Evolutionary conservation across 2,329 filamentous ascomycete species (phyloP), one percentile per base, ranked within the genome.

Genomic region (Xylariaceae sp.): DNA sequence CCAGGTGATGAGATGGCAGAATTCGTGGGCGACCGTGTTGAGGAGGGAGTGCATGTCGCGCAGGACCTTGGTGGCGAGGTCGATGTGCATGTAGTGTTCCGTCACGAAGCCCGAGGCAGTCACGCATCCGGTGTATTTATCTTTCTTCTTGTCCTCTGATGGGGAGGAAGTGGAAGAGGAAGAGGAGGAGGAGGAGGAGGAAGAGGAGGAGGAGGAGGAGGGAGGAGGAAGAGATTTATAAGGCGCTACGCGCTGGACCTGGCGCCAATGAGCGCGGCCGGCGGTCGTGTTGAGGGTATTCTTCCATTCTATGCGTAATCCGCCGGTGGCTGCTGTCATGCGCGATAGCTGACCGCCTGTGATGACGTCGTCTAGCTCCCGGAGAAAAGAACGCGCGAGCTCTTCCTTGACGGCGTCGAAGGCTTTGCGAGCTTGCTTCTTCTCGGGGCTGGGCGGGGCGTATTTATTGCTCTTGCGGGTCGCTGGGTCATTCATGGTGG

Each of bases 11-110:
- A 97, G 75, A 67, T 99, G 94, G 70, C 94, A 97, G 74, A 94
- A 97, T 65, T 99, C 94, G 69, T 99, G 94, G 0, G 92, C 90
- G n/a, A 97, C 74, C 0, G 94, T 91, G 70, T 96, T 96, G 60
- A 94, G 79, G 1, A 97, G 79, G 2, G 89, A 83, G 55, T 87
- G 72, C 62, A 88, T 83, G 65, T 86, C 80, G 67, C 90, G 84
- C 58, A 97, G 91, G 46, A 96, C 86, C 69, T 95, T 95, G 52
- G 89, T 84, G 0, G 91, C 89, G 2, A 97, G 81, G 68, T 97
- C 91, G 65, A 97, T 96, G 12, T 78, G 83, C 7, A 89, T 90
- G 64, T 81, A 72, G 68, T 92, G 72, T 62, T 77, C 30, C 8
- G 8, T 37, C 19, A 19, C 19, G 19, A 19, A 19, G 19, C 19